Conservation (phyloP, 805 yeast genomes). For the Isabelozyma rhagii region DNA sequence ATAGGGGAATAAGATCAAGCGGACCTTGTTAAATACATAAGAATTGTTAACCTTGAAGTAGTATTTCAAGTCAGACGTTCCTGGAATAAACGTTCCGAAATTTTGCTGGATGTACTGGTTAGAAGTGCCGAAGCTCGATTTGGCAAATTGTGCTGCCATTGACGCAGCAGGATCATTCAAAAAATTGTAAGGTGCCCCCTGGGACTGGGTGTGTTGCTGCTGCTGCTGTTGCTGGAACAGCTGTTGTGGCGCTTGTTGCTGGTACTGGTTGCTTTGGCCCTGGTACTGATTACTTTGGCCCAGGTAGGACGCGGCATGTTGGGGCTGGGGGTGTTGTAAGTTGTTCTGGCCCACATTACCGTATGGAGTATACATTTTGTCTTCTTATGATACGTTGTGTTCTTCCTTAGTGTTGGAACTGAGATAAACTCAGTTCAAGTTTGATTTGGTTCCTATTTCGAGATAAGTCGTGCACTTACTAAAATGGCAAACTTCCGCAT, state of each 20-base stretch:
- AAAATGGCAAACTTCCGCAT: no score
- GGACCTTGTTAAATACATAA: slow-evolving; percentile 74
- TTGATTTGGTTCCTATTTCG: no score
- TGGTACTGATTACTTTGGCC: not conserved
- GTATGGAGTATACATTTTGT: slow-evolving; percentile 38
- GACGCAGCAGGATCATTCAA: slow-evolving; percentile 78
- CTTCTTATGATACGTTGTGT: not conserved
- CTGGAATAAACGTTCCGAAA: slow-evolving; percentile 49
- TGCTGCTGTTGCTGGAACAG: slow-evolving; percentile 11
- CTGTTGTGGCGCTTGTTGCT: slow-evolving; percentile 8
- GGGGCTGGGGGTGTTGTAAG: slow-evolving; percentile 32
- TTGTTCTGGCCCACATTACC: slow-evolving; percentile 22
- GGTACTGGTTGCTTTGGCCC: slow-evolving; percentile 34
- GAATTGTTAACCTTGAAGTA: slow-evolving; percentile 90
- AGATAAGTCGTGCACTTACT: no score
- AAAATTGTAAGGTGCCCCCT: slow-evolving; percentile 27
- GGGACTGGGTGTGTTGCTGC: slow-evolving; percentile 9
- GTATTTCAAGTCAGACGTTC: slow-evolving; percentile 62
- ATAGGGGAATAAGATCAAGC: slow-evolving; percentile 81
- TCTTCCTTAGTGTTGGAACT: no score
- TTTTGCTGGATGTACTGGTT: slow-evolving; percentile 77
- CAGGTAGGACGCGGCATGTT: slow-evolving; percentile 11
- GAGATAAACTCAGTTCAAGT: no score
- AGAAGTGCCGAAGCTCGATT: slow-evolving; percentile 77
- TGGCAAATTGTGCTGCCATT: slow-evolving; percentile 86